Base-by-base conservation (phyloP, 257 asterid genomes). In the Gentiana dahurica region DNA sequence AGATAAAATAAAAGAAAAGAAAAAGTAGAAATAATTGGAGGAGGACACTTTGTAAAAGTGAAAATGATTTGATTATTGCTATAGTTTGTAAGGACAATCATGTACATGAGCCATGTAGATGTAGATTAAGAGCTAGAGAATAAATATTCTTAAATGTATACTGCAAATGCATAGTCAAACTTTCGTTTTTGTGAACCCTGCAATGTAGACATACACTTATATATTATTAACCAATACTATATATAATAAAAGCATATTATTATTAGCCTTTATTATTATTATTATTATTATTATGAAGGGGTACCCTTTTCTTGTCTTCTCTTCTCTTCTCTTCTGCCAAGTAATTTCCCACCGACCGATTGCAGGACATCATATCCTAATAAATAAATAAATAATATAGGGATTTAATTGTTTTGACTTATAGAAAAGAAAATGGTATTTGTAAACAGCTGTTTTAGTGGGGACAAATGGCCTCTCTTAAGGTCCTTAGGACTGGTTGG, bases 401-500 rank as follows among this genome's bases (percentile, higher is more conserved):
- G 24, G 24, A 24, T 24, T 24, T 24, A 43, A 62, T 62, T 71
- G 58, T 66, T 70, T 63, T 69, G 76, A 72, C 58, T 65, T 69
- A 69, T 52, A 72, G 76, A 76, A 24, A 24, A 65, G 74, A 71
- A 63, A 55, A 61, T 75, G 69, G 63, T 55, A 68, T 51, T 71
- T 65, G 76, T 66, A 69, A 78, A 65, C 89, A 87, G 94, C 94
- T 87, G 94, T 84, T 24, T 24, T 65, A 49, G 89, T 76, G 76
- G 85, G 88, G 82, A 76, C 94, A 74, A 63, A 53, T 57, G 62
- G 53, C 24, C 24, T 69, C 63, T 52, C 46, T 69, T 51, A 57
- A 68, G 8, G 71, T 69, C 68, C 33, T 15, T 50, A 53, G 54
- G 63, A 54, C 63, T 54, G 61, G 62, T 63, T 59, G 62, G 52